Evolutionary conservation across 2,329 filamentous ascomycete genomes (phyloP), one percentile per base, ranked within the genome.

Genomic region (Paecilomyces sp.): DNA sequence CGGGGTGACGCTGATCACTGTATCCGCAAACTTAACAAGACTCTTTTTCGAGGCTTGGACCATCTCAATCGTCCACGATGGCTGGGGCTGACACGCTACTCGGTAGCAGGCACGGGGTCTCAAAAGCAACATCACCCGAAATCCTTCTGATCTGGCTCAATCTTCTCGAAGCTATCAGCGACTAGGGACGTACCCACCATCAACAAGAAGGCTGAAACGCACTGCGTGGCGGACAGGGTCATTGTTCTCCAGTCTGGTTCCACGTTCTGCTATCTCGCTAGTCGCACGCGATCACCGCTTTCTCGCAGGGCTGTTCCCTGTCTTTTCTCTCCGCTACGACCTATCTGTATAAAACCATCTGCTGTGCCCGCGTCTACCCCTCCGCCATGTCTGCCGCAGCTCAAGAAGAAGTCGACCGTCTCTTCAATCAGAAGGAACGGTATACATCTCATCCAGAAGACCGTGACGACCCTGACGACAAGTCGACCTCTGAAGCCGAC

Each of bases 351-450:
- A 55, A 57, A 61, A 61, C 63, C 60, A 61, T 53, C 58, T 61
- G 55, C 62, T 56, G 51, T 36, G 28, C 28, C 62, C 58, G 61
- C 64, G 33, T 28, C 36, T 18, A 28, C 41, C 58, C 56, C 65
- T 67, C 68, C 71, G 74, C 61, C 52, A 78, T 78, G 76, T 75
- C 76, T 60, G 61, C 69, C 41, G 64, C 65, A 61, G 77, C 77
- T 57, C 77, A 78, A 67, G 78, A 79, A 68, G 78, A 80, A 72
- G 77, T 78, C 65, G 74, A 79, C 58, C 73, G 71, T 56, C 71
- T 79, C 61, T 69, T 79, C 53, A 70, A 71, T 60, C 73, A 72
- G 55, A 72, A 71, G 57, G 72, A 74, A 57, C 69, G 66, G 54
- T 64, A 62, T 59, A 68, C 70, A 57, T 67, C 70, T 36, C 78